Conservation (phyloP, 192 early-diverging fungal genomes). For the Dispira parvispora region DNA sequence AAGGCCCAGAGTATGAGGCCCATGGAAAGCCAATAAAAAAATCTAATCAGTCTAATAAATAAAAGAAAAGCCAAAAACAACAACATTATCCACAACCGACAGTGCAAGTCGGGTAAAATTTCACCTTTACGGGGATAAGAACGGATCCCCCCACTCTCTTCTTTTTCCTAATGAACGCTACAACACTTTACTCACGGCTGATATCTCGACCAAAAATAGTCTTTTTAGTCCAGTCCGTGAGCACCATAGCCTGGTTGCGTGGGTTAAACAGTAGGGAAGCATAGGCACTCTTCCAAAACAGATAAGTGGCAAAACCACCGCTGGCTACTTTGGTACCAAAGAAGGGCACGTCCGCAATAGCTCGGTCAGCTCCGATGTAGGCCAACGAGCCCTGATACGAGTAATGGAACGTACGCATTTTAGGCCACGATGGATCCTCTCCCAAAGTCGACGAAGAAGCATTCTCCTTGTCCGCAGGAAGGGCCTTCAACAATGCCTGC, state of each 20-base stretch:
- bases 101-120: no score
- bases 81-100: no score
- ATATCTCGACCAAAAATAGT: constrained; percentile 85
- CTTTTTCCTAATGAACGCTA: no score
- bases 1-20: no score
- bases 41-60: no score
- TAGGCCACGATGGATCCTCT: neutral
- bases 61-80: no score
- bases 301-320: constrained; percentile 50
- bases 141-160: no score
- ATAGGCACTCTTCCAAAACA: constrained; percentile 64
- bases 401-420: constrained; percentile 52
- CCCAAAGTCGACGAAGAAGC: constrained; percentile 2
- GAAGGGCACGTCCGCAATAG: constrained; percentile 85
- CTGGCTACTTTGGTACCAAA: constrained; percentile 43
- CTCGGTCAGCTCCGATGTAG: constrained; percentile 87
- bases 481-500: neutral
- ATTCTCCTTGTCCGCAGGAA: constrained; percentile 17
- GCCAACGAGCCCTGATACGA: constrained; percentile 73
- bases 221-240: constrained; percentile 84
- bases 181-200: constrained; percentile 52
- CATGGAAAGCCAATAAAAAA: no score
- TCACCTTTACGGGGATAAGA: no score
- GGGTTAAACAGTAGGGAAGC: constrained; percentile 67
- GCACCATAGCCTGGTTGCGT: constrained; percentile 66